phyloP scores from a whole-genome alignment of 169 alveolate genomes.

The Cyclospora cayetanensis region DNA sequence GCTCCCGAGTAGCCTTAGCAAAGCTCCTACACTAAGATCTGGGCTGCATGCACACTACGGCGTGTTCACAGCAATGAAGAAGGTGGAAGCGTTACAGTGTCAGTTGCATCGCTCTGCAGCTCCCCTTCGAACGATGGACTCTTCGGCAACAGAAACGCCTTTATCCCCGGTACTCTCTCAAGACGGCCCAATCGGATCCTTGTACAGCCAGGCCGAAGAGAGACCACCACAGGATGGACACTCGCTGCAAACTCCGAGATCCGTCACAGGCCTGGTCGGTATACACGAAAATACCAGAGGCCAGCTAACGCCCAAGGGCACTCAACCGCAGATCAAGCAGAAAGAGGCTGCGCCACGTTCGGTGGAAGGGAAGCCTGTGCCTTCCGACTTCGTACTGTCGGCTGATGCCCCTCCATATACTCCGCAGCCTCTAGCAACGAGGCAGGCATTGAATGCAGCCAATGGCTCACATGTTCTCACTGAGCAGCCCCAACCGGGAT shows the following conservation, averaged over 20 bases:
- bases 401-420: slow-evolving; percentile 60
- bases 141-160: slow-evolving; percentile 56
- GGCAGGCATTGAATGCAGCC: slow-evolving; percentile 18
- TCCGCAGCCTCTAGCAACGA: slow-evolving; percentile 40
- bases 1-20: no score
- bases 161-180: slow-evolving; percentile 13
- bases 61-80: not conserved
- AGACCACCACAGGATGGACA: not conserved
- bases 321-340: not conserved
- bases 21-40: no score
- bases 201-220: not conserved
- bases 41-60: slow-evolving; percentile 14
- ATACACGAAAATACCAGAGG: not conserved
- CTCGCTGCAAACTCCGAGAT: not conserved
- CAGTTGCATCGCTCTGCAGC: not conserved
- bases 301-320: slow-evolving; percentile 49
- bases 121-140: not conserved
- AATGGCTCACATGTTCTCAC: not conserved
- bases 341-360: not conserved
- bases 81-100: not conserved
- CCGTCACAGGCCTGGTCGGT: not conserved
- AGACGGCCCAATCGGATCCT: not conserved
- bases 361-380: not conserved
- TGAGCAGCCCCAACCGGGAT: slow-evolving; percentile 22
- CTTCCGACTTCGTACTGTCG: slow-evolving; percentile 16